These are phyloP conservation scores for Haberlea rhodopensis DNA, from an alignment of 257 asterid genomes.

Conservation along the genomic window DNA sequence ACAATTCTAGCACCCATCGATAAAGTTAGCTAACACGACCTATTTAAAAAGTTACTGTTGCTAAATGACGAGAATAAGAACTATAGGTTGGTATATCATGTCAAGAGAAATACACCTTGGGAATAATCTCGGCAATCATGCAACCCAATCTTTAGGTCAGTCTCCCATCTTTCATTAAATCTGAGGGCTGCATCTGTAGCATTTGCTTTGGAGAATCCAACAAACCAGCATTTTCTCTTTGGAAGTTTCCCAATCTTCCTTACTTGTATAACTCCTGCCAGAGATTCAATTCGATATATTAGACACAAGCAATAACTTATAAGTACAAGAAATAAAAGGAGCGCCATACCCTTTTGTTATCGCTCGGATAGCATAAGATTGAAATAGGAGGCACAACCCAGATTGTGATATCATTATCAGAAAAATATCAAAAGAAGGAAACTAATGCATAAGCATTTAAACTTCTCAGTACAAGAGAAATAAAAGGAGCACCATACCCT, in stretches of 20 bases:
- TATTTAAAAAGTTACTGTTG: neutral
- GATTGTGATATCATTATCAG: neutral
- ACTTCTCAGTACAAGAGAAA: neutral
- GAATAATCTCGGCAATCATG: conserved; percentile 75
- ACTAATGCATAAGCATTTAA: too few relatives aligned
- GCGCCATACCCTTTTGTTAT: conserved; percentile 25
- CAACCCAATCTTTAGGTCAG: conserved; percentile 50
- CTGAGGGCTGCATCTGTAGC: conserved; percentile 33
- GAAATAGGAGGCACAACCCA: neutral
- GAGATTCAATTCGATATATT: neutral
- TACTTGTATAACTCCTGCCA: conserved; percentile 50
- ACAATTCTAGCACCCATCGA: too few relatives aligned
- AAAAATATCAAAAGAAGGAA: too few relatives aligned
- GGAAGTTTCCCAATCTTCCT: conserved; percentile 61
- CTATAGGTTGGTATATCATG: neutral
- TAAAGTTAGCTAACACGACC: too few relatives aligned
- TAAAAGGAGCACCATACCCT: conserved; percentile 29
- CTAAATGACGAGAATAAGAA: neutral
- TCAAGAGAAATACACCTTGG: conserved; percentile 36
- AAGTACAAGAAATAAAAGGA: neutral
- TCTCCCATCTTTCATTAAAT: conserved; percentile 62
- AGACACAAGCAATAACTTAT: neutral
- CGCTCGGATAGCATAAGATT: too few relatives aligned
- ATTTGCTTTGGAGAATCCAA: conserved; percentile 48
- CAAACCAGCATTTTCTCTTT: conserved; percentile 64